These are phyloP conservation scores for Geum urbanum DNA, from an alignment of 306 rosid species.

Conservation along the genomic window DNA sequence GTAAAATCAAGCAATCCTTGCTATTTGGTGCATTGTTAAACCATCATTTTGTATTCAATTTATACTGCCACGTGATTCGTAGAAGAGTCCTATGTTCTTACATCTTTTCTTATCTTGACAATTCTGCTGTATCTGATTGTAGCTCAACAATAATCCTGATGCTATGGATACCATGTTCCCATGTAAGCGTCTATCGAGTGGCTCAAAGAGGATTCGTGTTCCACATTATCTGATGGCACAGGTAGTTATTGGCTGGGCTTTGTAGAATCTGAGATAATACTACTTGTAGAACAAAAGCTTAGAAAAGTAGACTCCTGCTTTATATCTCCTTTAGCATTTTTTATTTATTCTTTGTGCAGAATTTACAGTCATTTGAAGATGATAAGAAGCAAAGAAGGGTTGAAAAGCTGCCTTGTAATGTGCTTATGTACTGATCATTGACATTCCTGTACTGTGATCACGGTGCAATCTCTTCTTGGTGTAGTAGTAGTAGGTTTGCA, in stretches of 20 bases:
- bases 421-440: constrained; percentile 43
- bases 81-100: constrained; percentile 6
- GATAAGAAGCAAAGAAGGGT: constrained; percentile 56
- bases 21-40: neutral
- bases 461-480: neutral
- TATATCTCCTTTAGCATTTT: neutral
- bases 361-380: constrained; percentile 50
- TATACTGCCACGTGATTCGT: neutral
- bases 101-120: constrained; percentile 10
- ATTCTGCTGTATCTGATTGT: constrained; percentile 18
- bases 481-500: no score
- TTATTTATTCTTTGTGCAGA: neutral
- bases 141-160: constrained; percentile 48
- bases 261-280: neutral
- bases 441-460: constrained; percentile 26
- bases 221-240: constrained; percentile 53
- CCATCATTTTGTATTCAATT: neutral
- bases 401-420: constrained; percentile 54
- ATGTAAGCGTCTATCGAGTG: constrained; percentile 80
- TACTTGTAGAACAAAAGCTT: neutral
- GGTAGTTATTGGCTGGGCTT: constrained; percentile 35
- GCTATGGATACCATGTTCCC: constrained; percentile 51
- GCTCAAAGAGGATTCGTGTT: constrained; percentile 82
- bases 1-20: neutral
- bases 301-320: neutral